phyloP scores from a whole-genome alignment of 2,329 filamentous ascomycete species.

The Microdochium nivale region DNA sequence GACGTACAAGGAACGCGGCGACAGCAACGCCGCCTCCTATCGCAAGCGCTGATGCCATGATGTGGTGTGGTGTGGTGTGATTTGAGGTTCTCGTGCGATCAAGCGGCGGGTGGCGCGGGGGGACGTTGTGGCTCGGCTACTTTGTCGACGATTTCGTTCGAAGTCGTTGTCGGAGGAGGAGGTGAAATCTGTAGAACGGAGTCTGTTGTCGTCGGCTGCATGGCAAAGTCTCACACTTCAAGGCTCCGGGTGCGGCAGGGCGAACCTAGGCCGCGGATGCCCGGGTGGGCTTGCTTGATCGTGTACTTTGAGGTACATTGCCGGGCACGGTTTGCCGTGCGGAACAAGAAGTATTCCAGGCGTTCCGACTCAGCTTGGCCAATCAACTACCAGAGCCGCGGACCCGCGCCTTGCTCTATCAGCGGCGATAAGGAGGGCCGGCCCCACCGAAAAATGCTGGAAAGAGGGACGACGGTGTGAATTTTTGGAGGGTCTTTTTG shows the following conservation, averaged over 20 bases:
- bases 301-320: too few species aligned
- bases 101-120: too few species aligned
- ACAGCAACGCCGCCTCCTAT: conserved; percentile 39
- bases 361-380: neutral
- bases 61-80: conserved; percentile 3
- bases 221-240: too few species aligned
- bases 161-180: too few species aligned
- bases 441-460: neutral
- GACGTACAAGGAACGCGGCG: conserved; percentile 40
- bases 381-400: neutral
- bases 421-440: neutral
- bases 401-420: neutral
- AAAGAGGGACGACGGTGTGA: neutral
- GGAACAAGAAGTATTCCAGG: neutral
- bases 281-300: too few species aligned
- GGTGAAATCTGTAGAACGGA: too few species aligned
- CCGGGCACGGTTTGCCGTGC: too few species aligned
- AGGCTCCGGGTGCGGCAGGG: too few species aligned
- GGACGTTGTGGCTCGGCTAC: too few species aligned
- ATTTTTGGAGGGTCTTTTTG: neutral
- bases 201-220: too few species aligned
- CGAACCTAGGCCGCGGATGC: too few species aligned
- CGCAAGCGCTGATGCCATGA: conserved; percentile 49
- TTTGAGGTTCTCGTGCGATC: neutral
- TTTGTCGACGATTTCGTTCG: too few species aligned